These are phyloP conservation scores for Yamadazyma triangularis DNA, from an alignment of 1,139 yeast genomes.

Conservation along the genomic window DNA sequence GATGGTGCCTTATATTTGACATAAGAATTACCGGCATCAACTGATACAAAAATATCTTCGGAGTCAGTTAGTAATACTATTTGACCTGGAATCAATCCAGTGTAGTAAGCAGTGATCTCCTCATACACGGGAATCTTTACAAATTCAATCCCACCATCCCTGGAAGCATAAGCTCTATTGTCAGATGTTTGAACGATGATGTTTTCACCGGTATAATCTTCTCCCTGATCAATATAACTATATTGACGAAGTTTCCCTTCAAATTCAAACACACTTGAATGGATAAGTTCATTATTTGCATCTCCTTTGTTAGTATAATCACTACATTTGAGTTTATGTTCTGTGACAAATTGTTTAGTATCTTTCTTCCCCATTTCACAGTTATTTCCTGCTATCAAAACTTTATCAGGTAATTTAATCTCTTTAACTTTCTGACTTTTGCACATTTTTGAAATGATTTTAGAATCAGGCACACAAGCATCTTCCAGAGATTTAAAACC, in stretches of 20 bases:
- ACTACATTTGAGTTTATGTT: constrained; percentile 27
- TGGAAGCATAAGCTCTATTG: constrained; percentile 57
- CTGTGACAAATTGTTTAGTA: constrained; percentile 20
- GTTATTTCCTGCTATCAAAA: constrained; percentile 45
- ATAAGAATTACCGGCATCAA: constrained; percentile 66
- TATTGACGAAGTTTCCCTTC: constrained; percentile 50
- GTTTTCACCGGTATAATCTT: constrained; percentile 57
- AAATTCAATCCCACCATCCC: constrained; percentile 72
- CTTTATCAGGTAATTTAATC: constrained; percentile 31
- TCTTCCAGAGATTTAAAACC: constrained; percentile 43
- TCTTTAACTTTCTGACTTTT: constrained; percentile 14
- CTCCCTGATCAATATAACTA: constrained; percentile 48
- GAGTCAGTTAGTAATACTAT: constrained; percentile 56
- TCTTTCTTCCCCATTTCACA: constrained; percentile 35
- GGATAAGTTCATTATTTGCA: constrained; percentile 22
- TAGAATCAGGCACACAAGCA: constrained; percentile 52
- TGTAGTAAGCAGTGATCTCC: constrained; percentile 48
- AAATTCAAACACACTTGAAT: constrained; percentile 19
- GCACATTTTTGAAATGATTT: constrained; percentile 26
- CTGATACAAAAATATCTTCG: constrained; percentile 51
- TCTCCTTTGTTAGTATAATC: constrained; percentile 29
- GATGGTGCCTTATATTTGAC: constrained; percentile 46
- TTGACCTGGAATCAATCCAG: constrained; percentile 62
- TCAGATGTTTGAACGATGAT: constrained; percentile 56
- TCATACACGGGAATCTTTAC: constrained; percentile 43